Evolutionary conservation across 164 flowering plant genomes (phyloP).

Genomic region (Berberis vulgaris): DNA sequence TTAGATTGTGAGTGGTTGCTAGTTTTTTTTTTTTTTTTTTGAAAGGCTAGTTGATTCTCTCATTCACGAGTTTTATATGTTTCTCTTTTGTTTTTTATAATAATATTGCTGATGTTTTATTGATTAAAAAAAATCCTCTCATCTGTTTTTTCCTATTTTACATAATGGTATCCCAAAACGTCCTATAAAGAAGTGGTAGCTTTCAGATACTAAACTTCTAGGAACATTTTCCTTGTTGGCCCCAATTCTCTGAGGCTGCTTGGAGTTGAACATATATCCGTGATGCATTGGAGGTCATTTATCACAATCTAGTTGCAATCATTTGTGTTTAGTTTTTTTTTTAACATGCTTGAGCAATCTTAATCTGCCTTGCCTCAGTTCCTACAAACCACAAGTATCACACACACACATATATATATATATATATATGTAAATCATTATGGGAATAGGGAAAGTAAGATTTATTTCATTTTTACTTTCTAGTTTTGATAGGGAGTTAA

Average conservation of each 20-base stretch:
- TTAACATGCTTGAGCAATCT: neutral
- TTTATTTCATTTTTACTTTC: too few species aligned
- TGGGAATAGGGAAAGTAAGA: too few species aligned
- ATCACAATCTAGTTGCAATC: neutral
- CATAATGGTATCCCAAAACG: conserved; percentile 95
- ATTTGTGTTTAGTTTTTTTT: neutral
- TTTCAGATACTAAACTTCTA: conserved; percentile 54
- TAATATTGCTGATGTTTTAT: too few species aligned
- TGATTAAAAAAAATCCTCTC: neutral
- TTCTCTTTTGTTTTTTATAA: neutral
- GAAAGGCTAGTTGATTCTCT: too few species aligned
- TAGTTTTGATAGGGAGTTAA: too few species aligned
- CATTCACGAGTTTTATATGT: too few species aligned
- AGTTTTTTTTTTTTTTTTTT: too few species aligned
- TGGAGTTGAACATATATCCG: conserved; percentile 43
- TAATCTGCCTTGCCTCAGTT: neutral
- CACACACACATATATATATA: too few species aligned
- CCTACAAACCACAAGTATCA: too few species aligned
- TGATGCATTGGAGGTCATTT: conserved; percentile 20
- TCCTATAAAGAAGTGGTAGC: conserved; percentile 90
- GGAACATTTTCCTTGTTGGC: conserved; percentile 76
- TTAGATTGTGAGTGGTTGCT: too few species aligned
- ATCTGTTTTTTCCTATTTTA: conserved; percentile 2
- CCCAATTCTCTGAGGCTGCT: conserved; percentile 71
- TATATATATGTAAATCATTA: too few species aligned